Conservation (phyloP, 2,329 filamentous ascomycete species). For the Acrocalymma vagum region DNA sequence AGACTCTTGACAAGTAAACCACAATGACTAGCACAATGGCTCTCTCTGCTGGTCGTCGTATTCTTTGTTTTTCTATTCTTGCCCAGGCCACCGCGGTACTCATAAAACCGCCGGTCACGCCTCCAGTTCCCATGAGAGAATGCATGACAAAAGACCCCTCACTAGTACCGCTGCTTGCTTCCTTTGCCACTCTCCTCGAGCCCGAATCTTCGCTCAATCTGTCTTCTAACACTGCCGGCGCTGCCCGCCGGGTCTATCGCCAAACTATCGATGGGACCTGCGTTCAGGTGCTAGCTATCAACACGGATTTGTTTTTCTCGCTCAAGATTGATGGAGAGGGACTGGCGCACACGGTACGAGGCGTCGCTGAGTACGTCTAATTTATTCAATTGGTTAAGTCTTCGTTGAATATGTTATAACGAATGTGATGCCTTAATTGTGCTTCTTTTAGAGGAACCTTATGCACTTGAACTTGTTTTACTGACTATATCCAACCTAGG, state of each 20-base stretch:
- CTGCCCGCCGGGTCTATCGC: neutral
- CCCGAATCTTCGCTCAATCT: neutral
- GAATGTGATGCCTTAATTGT: too few species aligned
- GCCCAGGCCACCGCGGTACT: neutral
- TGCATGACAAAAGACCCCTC: neutral
- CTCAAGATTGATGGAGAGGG: neutral
- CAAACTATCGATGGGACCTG: neutral
- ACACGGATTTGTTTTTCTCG: neutral
- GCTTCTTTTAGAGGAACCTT: too few species aligned
- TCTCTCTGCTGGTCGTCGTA: too few species aligned
- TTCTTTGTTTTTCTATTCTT: neutral
- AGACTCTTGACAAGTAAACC: too few species aligned
- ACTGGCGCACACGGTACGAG: conserved; percentile 1
- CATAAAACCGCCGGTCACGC: neutral
- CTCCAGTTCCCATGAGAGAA: neutral
- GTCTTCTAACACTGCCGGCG: neutral
- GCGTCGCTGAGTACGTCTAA: neutral
- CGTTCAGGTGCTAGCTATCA: neutral
- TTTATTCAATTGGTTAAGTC: too few species aligned
- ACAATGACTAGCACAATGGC: too few species aligned
- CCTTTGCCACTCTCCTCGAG: neutral
- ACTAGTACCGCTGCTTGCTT: neutral
- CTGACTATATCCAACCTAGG: too few species aligned
- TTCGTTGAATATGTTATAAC: too few species aligned
- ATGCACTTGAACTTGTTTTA: too few species aligned